These are phyloP conservation scores for Penicillium verrucosum DNA, from an alignment of 2,329 filamentous ascomycete genomes.

Conservation along the genomic window DNA sequence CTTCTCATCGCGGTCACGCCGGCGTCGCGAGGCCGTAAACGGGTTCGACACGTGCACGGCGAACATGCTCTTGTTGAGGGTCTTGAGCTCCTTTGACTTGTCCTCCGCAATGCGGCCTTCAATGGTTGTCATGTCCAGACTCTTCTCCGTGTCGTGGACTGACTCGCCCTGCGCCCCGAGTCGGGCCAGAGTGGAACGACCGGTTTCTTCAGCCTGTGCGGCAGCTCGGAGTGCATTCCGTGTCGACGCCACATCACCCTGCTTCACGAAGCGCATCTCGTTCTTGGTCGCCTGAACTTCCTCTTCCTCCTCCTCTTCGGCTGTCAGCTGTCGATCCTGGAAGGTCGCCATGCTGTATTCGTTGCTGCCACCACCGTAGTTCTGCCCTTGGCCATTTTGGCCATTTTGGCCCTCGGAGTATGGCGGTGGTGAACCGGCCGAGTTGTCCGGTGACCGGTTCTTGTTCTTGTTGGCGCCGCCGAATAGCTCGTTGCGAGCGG, in stretches of 20 bases:
- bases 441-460: slow-evolving; percentile 41
- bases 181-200: slow-evolving; percentile 67
- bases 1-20: slow-evolving; percentile 62
- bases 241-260: slow-evolving; percentile 70
- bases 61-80: slow-evolving; percentile 86
- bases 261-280: slow-evolving; percentile 72
- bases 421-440: slow-evolving; percentile 33
- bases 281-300: slow-evolving; percentile 69
- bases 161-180: slow-evolving; percentile 76
- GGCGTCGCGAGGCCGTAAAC: slow-evolving; percentile 68
- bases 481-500: slow-evolving; percentile 57
- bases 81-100: slow-evolving; percentile 78
- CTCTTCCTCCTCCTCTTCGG: slow-evolving; percentile 73
- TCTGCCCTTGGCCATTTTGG: slow-evolving; percentile 10
- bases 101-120: slow-evolving; percentile 75
- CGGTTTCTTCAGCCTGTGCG: slow-evolving; percentile 67
- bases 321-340: slow-evolving; percentile 73
- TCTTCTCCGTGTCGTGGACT: slow-evolving; percentile 76
- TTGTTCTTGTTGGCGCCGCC: slow-evolving; percentile 51
- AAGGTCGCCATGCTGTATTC: slow-evolving; percentile 47
- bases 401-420: slow-evolving; percentile 28
- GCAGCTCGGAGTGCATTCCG: slow-evolving; percentile 67
- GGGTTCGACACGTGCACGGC: slow-evolving; percentile 74
- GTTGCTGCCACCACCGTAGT: slow-evolving; percentile 34
- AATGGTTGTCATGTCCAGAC: slow-evolving; percentile 74